A percentile compares a stretch with the other conserved stretches of the same genome.
phyloP scores from a whole-genome alignment of 2,329 filamentous ascomycete species.

The Sordariomycetes sp. region DNA sequence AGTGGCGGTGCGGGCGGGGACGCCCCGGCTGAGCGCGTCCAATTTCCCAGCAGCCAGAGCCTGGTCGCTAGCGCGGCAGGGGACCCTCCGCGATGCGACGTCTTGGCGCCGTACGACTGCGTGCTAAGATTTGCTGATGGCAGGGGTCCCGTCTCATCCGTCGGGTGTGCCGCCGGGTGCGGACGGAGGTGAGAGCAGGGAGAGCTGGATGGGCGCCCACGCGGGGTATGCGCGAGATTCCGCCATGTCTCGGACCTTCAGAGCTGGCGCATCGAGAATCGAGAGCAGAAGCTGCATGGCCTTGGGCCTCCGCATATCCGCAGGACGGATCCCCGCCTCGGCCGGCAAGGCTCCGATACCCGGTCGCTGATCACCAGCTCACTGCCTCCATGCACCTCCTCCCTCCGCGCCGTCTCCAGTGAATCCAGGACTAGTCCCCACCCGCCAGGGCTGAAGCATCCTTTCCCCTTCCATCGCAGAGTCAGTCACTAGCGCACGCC shows the following conservation, averaged over 20 bases:
- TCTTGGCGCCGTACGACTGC: not conserved
- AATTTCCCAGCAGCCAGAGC: not conserved
- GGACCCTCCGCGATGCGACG: not conserved
- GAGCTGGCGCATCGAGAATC: too few species aligned
- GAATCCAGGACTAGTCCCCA: not conserved
- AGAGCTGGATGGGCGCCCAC: too few species aligned
- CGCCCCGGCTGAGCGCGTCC: not conserved
- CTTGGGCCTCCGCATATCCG: too few species aligned
- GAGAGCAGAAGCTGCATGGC: too few species aligned
- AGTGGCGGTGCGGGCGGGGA: not conserved
- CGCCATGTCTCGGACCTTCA: too few species aligned
- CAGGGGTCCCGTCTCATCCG: not conserved
- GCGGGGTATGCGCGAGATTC: too few species aligned
- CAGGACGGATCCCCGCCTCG: too few species aligned
- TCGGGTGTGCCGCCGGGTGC: not conserved
- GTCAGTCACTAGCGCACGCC: not conserved
- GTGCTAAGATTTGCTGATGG: not conserved
- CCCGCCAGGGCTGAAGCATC: not conserved
- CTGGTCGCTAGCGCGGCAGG: not conserved
- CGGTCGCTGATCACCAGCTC: too few species aligned
- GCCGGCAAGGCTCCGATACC: too few species aligned
- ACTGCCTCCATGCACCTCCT: not conserved
- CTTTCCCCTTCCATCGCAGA: not conserved
- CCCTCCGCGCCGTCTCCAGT: not conserved
- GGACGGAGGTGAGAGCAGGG: not conserved